A percentile compares a stretch with the other conserved stretches of the same genome.
phyloP scores from a whole-genome alignment of 768 basidiomycete species.

The Suillus tomentosus region DNA sequence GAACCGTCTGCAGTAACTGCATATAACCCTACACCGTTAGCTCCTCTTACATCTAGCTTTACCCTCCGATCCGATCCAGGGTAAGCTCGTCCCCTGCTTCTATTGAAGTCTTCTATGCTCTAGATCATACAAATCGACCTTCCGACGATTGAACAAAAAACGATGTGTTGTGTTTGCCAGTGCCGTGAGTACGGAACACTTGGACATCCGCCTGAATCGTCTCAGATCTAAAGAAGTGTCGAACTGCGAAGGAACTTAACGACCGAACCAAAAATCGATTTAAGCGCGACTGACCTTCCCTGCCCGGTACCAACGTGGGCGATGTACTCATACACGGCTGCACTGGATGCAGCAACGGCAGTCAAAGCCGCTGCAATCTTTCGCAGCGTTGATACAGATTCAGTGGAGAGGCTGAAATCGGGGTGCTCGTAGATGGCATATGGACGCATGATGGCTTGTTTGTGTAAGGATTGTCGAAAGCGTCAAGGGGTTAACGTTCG shows the following conservation, averaged over 20 bases:
- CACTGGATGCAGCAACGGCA: constrained; percentile 34
- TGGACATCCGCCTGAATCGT: background rate
- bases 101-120: background rate
- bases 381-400: constrained; percentile 25
- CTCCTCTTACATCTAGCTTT: background rate
- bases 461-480: background rate
- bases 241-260: background rate
- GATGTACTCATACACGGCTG: constrained; percentile 34
- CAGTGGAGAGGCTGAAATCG: constrained; percentile 29
- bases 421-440: constrained; percentile 36
- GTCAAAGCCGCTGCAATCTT: constrained; percentile 30
- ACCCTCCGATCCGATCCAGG: background rate
- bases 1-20: background rate
- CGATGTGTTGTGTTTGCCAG: background rate
- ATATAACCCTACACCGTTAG: background rate
- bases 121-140: background rate
- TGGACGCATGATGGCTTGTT: constrained; percentile 29
- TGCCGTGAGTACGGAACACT: background rate
- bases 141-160: background rate
- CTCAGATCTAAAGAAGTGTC: background rate
- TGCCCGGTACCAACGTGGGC: constrained; percentile 14
- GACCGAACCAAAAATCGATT: background rate
- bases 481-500: background rate
- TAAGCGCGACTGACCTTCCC: constrained; percentile 21
- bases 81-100: background rate